Percentiles rank a stretch among this genome's conserved stretches.
Evolutionary conservation across 345 rosid species (phyloP).

Genomic region (Eucalyptus tenuipes): DNA sequence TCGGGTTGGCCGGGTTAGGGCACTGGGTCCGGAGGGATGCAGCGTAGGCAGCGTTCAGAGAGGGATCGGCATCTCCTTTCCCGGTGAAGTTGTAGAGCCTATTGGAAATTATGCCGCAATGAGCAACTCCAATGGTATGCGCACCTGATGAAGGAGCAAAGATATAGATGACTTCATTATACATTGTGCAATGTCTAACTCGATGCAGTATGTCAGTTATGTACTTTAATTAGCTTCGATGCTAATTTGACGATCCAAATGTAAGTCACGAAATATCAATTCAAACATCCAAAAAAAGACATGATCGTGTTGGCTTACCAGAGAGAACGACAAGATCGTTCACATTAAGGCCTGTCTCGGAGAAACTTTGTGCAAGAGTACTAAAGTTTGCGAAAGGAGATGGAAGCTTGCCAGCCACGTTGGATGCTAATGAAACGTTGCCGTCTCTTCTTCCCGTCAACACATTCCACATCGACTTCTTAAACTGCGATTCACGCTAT

Average conservation of each 20-base stretch:
- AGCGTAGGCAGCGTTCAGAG: neutral
- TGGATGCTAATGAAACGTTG: neutral
- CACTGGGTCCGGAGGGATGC: neutral
- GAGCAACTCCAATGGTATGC: neutral
- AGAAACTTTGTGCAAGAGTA: neutral
- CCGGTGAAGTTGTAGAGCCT: neutral
- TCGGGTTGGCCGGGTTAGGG: neutral
- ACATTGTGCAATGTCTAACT: neutral
- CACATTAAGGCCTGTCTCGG: neutral
- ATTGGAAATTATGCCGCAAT: neutral
- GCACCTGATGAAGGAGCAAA: neutral
- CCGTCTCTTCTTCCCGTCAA: conserved; percentile 24
- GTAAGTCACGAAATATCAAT: neutral
- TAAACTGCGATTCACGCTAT: conserved; percentile 14
- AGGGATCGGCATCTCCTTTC: neutral
- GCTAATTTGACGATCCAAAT: neutral
- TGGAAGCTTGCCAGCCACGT: neutral
- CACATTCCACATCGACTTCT: conserved; percentile 33
- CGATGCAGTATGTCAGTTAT: neutral
- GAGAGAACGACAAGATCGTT: neutral
- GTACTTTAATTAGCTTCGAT: neutral
- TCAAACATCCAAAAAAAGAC: neutral
- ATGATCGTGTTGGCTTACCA: accelerated
- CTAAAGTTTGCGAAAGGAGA: conserved; percentile 28
- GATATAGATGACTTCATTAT: neutral